Evolutionary conservation across 805 yeast genomes (phyloP), one percentile per base, ranked within the genome.

Genomic region (Kluyveromyces siamensis): DNA sequence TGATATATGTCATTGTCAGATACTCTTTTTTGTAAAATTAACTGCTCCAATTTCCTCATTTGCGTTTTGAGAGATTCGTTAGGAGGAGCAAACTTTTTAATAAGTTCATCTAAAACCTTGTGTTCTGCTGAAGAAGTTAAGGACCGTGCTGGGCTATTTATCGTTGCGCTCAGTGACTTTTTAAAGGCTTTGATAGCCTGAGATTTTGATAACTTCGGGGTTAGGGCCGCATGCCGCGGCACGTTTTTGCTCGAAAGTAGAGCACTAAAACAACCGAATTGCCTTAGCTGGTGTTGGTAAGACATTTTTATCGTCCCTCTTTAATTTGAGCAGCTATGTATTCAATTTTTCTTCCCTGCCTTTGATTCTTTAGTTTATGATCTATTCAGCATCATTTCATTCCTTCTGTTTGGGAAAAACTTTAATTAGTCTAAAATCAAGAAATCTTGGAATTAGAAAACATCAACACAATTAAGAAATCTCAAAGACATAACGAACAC

Each of bases 21-120:
- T 18, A 56, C 49, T 38, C 55, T 55, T 30, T 52, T 52, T 40
- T 55, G 58, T 37, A 55, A 40, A 14, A 56, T 51, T 46, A 52
- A 35, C n/a, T 49, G 46, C 27, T 50, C 47, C 18, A 56, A 38
- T 39, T 30, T 47, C 43, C 41, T 50, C 38, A 47, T 46, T 25
- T 52, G 44, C 33, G 40, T 48, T 25, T 45, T 46, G 8, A 46
- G 44, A 27, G 44, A 41, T 2, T 27, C 9, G 13, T 46, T 41
- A 10, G 46, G 30, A 25, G 43, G 37, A 9, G 46, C 39, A 10
- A 40, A 27, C 27, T 37, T 37, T n/a, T 25, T 19, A 8, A 46
- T 36, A 25, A 53, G 38, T 17, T 17, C 37, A 27, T 45, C 16
- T 9, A 53, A 37, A 6, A 44, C 50, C 16, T 42, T 43, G 9